Base-by-base conservation (phyloP, 1,139 yeast genomes). In the Candida sp. region DNA sequence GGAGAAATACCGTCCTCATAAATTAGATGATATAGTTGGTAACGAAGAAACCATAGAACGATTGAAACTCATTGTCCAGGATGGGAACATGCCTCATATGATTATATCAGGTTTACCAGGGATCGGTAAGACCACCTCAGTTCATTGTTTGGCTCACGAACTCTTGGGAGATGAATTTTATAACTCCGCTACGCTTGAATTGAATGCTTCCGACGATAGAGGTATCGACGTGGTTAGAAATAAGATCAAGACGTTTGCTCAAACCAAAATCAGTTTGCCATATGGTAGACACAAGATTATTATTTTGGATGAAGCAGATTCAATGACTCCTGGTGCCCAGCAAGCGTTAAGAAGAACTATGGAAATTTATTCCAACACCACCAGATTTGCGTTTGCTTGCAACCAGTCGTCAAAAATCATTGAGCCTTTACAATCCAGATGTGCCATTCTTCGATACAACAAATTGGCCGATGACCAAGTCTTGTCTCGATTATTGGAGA, bases 261-360 rank as follows among this genome's bases (percentile, higher is more conserved):
- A 91, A 60, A 91, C 93, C 54, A 91, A 88, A 60, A 93, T 73
- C 45, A 68, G 58, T 62, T 62, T 73, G 49, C 79, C 79, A 3
- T 73, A 74, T 8, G 78, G 78, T 9, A 61, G 75, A 54, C 97
- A 93, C 58, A 93, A 93, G 73, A 87, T 93, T 47, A 79, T 93
- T 50, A 90, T 91, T 43, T 68, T 91, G 49, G 98, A 91, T 64
- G 98, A 91, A 64, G 98, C 97, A 0, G 98, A 93, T 61, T 87
- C 96, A n/a, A 88, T 93, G 91, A 93, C 99, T 0, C 91, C 97
- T 0, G 97, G 96, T 39, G 99, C 99, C 0, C 99, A 93, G 64
- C 97, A 91, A 60, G 99, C 99, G 0, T 71, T 93, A 55, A 78
- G 99, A 66, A 79, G 99, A 60, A 93, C 98, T 1, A 93, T 93